Evolutionary conservation across 441 rosid species (phyloP).

Genomic region (Theobroma grandiflorum): DNA sequence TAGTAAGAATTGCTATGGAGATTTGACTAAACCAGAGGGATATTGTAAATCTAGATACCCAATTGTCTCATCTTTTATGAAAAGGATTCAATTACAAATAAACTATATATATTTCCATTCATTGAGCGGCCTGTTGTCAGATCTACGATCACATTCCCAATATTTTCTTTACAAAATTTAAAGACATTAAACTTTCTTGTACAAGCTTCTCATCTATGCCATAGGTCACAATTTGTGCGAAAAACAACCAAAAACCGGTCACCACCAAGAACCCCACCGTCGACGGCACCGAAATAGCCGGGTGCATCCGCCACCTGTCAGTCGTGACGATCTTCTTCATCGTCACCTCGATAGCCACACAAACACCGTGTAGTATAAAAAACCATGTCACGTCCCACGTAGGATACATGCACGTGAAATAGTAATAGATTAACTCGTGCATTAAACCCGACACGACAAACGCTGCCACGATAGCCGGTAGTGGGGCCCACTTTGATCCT

Average conservation of each 20-base stretch:
- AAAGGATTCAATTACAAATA: too few relatives aligned
- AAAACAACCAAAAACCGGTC: conserved; percentile 52
- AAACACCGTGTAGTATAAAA: conserved; percentile 55
- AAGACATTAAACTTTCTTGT: conserved; percentile 29
- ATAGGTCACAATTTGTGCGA: conserved; percentile 44
- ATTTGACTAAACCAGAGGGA: too few relatives aligned
- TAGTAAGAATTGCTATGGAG: too few relatives aligned
- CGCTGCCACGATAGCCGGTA: conserved; percentile 37
- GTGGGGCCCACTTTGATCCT: conserved; percentile 31
- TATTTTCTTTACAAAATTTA: conserved; percentile 23
- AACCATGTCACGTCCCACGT: conserved; percentile 67
- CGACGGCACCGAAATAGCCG: conserved; percentile 36
- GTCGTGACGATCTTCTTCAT: conserved; percentile 36
- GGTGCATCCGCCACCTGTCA: conserved; percentile 31
- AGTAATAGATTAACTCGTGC: conserved; percentile 58
- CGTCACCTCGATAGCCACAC: conserved; percentile 43
- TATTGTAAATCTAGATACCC: too few relatives aligned
- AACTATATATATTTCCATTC: too few relatives aligned
- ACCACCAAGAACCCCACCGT: conserved; percentile 41
- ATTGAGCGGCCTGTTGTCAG: too few relatives aligned
- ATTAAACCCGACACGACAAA: conserved; percentile 59
- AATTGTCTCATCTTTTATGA: too few relatives aligned
- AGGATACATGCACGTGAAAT: conserved; percentile 41
- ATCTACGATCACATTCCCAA: background rate
- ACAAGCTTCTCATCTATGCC: conserved; percentile 35